A percentile compares a stretch with the other conserved stretches of the same genome.
Evolutionary conservation across 495 filamentous ascomycete genomes (phyloP).

Genomic region (Articulospora tetracladia): DNA sequence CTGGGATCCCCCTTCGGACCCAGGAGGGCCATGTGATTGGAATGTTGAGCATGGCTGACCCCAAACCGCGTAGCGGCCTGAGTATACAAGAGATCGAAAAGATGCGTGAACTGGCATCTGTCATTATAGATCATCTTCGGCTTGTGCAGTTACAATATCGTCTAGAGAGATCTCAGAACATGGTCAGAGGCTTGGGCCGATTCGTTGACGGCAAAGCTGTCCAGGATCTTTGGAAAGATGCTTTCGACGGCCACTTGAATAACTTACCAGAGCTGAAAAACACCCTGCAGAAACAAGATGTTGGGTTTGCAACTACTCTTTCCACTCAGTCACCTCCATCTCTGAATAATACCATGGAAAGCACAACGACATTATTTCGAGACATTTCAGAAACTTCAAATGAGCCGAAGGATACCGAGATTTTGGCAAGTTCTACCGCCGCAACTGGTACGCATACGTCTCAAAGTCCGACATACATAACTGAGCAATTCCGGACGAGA

Average conservation of each 20-base stretch:
- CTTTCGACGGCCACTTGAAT: background rate
- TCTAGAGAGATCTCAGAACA: constrained; percentile 29
- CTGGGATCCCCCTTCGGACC: constrained; percentile 30
- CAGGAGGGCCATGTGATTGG: constrained; percentile 29
- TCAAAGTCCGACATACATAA: background rate
- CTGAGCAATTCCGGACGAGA: no score
- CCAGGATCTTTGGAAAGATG: background rate
- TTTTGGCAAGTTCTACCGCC: background rate
- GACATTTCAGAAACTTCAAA: background rate
- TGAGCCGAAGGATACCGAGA: background rate
- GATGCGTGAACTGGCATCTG: constrained; percentile 33
- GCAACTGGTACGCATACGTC: background rate
- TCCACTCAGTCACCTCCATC: background rate
- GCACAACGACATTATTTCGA: background rate
- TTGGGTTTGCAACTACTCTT: background rate
- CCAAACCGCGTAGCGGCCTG: constrained; percentile 24
- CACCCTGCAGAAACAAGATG: background rate
- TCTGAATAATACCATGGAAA: background rate
- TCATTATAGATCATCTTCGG: constrained; percentile 39
- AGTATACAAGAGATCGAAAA: constrained; percentile 25
- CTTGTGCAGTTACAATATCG: constrained; percentile 25
- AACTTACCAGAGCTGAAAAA: background rate
- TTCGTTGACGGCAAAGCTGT: constrained; percentile 30
- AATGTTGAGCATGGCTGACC: constrained; percentile 30
- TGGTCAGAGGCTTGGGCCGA: constrained; percentile 29